These are phyloP conservation scores for bread wheat (Triticum aestivum) DNA, from an alignment of 176 grass and related monocot genomes.

Conservation along the genomic window DNA sequence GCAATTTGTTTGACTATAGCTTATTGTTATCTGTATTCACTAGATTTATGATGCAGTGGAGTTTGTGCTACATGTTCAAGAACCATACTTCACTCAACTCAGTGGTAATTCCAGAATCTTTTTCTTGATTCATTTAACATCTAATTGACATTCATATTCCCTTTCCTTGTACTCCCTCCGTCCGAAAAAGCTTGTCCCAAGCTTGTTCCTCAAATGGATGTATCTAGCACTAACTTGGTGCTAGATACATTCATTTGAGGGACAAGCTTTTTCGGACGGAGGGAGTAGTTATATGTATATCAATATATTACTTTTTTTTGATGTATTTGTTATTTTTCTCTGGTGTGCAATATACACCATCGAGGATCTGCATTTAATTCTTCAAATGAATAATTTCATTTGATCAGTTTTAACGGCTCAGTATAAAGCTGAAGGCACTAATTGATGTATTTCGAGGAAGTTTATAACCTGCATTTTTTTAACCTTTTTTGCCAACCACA, in stretches of 20 bases:
- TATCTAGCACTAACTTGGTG: no score
- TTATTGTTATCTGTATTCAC: conserved; percentile 16
- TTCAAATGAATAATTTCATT: neutral
- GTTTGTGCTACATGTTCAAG: conserved; percentile 88
- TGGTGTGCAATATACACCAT: neutral
- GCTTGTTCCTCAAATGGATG: no score
- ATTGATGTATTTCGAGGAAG: neutral
- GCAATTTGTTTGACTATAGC: neutral
- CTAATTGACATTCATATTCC: neutral
- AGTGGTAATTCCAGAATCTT: conserved; percentile 42
- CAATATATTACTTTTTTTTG: neutral
- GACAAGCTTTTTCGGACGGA: no score
- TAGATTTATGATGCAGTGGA: conserved; percentile 63
- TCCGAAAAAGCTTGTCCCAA: no score
- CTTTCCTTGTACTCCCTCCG: neutral
- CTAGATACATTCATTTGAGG: no score
- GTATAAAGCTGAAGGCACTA: neutral
- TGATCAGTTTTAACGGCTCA: neutral
- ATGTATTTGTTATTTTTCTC: neutral
- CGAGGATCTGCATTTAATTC: neutral
- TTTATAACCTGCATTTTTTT: neutral
- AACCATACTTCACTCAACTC: conserved; percentile 88
- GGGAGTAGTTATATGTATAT: neutral
- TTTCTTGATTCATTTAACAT: neutral
- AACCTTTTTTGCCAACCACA: neutral